A percentile compares a stretch with the other conserved stretches of the same genome.
Evolutionary conservation across 306 rosid genomes (phyloP).

Genomic region (Medicago ruthenica): DNA sequence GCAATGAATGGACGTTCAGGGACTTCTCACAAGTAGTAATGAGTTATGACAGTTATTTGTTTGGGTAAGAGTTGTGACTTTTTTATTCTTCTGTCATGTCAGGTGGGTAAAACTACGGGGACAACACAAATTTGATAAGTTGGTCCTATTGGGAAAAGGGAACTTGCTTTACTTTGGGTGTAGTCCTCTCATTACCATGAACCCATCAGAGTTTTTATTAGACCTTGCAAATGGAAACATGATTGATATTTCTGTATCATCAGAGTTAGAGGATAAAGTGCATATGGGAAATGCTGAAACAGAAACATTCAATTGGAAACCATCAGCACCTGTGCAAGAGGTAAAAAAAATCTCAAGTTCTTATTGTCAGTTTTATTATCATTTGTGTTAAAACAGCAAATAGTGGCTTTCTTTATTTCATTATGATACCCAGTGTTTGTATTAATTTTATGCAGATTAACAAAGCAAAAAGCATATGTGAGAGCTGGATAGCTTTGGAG

Average conservation of each 20-base stretch:
- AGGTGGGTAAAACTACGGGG: slow-evolving; percentile 82
- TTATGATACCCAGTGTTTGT: no score
- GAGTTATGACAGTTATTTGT: no score
- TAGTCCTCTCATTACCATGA: slow-evolving; percentile 92
- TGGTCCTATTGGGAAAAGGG: slow-evolving; percentile 94
- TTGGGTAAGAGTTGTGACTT: no score
- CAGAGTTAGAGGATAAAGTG: slow-evolving; percentile 88
- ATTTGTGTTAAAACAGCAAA: no score
- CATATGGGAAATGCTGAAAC: slow-evolving; percentile 65
- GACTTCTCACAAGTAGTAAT: no score
- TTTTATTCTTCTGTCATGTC: slow-evolving; percentile 20
- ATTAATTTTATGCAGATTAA: no score
- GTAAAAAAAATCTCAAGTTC: slow-evolving; percentile 42
- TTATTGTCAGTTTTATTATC: background rate
- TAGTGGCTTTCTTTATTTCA: no score
- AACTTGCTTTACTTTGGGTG: slow-evolving; percentile 91
- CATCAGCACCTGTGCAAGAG: slow-evolving; percentile 79
- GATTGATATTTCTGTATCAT: slow-evolving; percentile 84
- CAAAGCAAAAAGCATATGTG: no score
- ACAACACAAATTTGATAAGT: slow-evolving; percentile 89
- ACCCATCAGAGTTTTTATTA: slow-evolving; percentile 91
- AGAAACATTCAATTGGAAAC: slow-evolving; percentile 64
- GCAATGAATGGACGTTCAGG: background rate
- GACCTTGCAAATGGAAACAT: slow-evolving; percentile 96
- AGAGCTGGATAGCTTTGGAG: no score